A percentile compares a stretch with the other conserved stretches of the same genome.
These are phyloP conservation scores for Neoscytalidium dimidiatum DNA, from an alignment of 2,329 filamentous ascomycete genomes.

Conservation along the genomic window DNA sequence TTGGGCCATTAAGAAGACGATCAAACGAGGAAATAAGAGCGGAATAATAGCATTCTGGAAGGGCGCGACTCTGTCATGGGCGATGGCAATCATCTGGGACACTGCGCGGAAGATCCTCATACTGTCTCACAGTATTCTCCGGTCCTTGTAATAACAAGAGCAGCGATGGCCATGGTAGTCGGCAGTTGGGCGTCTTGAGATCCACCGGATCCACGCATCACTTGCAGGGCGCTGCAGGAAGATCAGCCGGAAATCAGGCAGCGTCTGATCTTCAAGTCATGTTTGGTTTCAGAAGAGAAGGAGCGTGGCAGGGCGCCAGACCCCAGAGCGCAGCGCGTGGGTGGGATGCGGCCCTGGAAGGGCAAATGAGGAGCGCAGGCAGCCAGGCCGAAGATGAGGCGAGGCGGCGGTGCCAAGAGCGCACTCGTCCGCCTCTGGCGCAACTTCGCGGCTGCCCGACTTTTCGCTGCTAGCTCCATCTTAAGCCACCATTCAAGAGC, in stretches of 20 bases:
- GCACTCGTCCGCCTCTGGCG: neutral
- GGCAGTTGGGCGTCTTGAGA: neutral
- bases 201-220: too few relatives aligned
- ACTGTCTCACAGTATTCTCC: neutral
- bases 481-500: constrained; percentile 1
- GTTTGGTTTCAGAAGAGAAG: neutral
- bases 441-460: constrained; percentile 16
- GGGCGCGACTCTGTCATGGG: too few relatives aligned
- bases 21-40: too few relatives aligned
- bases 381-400: constrained; percentile 4
- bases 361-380: neutral
- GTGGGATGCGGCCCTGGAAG: neutral
- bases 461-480: constrained; percentile 4
- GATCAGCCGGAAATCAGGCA: neutral
- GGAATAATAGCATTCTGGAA: too few relatives aligned
- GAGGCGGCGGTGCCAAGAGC: constrained; percentile 6
- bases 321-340: neutral
- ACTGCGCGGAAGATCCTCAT: neutral
- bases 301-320: neutral
- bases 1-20: neutral
- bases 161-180: neutral
- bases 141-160: neutral
- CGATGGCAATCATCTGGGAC: neutral
- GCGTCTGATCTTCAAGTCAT: neutral
- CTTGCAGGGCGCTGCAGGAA: neutral